Evolutionary conservation across 257 asterid species (phyloP).

Genomic region (Solanum habrochaites): DNA sequence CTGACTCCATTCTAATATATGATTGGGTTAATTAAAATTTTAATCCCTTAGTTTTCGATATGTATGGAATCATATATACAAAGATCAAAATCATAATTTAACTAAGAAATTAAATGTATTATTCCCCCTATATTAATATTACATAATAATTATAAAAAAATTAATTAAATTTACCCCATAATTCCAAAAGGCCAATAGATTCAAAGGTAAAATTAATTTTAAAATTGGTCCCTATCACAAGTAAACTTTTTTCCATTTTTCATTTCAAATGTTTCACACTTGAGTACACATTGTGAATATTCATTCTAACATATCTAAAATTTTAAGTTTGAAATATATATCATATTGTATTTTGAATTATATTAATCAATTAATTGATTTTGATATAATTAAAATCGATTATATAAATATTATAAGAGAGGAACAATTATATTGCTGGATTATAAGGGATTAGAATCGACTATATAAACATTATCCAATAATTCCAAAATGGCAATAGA

Average conservation of each 20-base stretch:
- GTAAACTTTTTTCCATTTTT: not conserved
- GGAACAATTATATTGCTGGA: not conserved
- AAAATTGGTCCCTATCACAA: not conserved
- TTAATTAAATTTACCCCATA: not conserved
- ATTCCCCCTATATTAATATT: not conserved
- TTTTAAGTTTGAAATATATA: not conserved
- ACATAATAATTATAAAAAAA: not conserved
- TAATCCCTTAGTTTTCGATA: not conserved
- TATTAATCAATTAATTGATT: not conserved
- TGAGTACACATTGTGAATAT: not conserved
- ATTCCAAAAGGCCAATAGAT: not conserved
- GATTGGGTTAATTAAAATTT: not conserved
- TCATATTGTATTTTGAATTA: not conserved
- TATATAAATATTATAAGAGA: not conserved
- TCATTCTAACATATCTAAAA: not conserved
- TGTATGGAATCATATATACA: not conserved
- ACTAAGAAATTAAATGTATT: not conserved
- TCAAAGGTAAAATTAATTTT: not conserved
- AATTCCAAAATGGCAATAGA: no score
- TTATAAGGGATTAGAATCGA: not conserved
- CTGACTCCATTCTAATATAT: not conserved
- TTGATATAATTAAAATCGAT: not conserved
- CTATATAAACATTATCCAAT: no score
- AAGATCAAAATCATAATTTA: not conserved
- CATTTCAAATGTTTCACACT: not conserved